A percentile compares a stretch with the other conserved stretches of the same genome.
phyloP scores from a whole-genome alignment of 768 basidiomycete genomes.

The Termitomyces sp. region DNA sequence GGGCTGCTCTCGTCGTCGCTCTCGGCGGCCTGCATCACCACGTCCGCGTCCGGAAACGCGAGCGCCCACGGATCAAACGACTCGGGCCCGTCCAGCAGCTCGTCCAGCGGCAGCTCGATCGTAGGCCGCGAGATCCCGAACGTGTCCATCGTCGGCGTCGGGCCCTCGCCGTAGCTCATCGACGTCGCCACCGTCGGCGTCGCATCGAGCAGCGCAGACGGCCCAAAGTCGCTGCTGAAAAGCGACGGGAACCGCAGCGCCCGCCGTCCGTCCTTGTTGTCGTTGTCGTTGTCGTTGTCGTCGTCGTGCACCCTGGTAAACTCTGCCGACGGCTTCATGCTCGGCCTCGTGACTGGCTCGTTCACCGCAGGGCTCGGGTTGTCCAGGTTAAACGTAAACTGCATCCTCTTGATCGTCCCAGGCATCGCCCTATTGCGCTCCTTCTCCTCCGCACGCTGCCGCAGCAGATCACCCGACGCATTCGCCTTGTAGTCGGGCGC shows the following conservation, averaged over 20 bases:
- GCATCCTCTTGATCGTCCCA: conserved; percentile 83
- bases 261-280: conserved; percentile 6
- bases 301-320: conserved; percentile 44
- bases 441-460: conserved; percentile 76
- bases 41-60: conserved; percentile 20
- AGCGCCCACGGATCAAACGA: conserved; percentile 19
- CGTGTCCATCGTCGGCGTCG: conserved; percentile 35
- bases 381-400: conserved; percentile 86
- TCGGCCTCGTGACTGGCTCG: conserved; percentile 57
- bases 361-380: conserved; percentile 52
- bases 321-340: conserved; percentile 62
- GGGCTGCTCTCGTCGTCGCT: conserved; percentile 32
- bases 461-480: conserved; percentile 76
- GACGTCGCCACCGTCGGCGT: conserved; percentile 63
- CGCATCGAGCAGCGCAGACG: conserved; percentile 68
- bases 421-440: conserved; percentile 71
- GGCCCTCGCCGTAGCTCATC: conserved; percentile 78
- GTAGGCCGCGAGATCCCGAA: conserved; percentile 74
- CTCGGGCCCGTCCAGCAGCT: conserved; percentile 47
- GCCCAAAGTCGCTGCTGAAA: conserved; percentile 75
- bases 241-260: conserved; percentile 67
- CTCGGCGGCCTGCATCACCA: conserved; percentile 27
- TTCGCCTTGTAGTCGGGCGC: conserved; percentile 82
- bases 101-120: conserved; percentile 84
- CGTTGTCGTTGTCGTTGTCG: conserved; percentile 11